Evolutionary conservation across 1,284 basidiomycete species (phyloP).

Genomic region (Anthracocystis setariae): DNA sequence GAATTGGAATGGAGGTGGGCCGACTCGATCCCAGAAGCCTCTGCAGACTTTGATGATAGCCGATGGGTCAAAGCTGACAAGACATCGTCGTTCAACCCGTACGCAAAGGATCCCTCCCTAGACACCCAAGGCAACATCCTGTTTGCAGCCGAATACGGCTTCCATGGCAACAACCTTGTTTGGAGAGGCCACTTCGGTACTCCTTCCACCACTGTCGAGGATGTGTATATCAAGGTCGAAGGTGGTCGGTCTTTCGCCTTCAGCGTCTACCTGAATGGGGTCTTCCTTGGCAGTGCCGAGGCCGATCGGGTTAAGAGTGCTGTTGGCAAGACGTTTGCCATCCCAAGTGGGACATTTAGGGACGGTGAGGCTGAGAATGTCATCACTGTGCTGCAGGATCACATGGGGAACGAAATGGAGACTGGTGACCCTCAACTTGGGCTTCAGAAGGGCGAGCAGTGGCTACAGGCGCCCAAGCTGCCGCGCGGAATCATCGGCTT

Average conservation of each 20-base stretch:
- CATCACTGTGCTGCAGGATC: constrained; percentile 80
- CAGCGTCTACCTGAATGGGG: constrained; percentile 80
- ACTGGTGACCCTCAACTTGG: constrained; percentile 45
- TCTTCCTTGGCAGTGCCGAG: constrained; percentile 75
- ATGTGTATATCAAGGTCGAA: constrained; percentile 78
- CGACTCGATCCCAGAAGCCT: constrained; percentile 78
- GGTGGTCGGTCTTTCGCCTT: constrained; percentile 81
- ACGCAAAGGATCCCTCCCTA: constrained; percentile 71
- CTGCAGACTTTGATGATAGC: constrained; percentile 67
- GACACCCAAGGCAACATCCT: constrained; percentile 73
- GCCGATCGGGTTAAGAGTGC: constrained; percentile 29
- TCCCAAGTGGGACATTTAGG: constrained; percentile 73
- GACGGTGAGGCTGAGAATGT: constrained; percentile 73
- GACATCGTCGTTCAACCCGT: constrained; percentile 77
- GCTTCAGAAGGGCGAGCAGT: constrained; percentile 10
- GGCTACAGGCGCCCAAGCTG: constrained; percentile 72
- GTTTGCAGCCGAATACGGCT: constrained; percentile 73
- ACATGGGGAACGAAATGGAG: constrained; percentile 78
- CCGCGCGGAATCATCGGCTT: constrained; percentile 76
- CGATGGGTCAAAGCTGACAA: constrained; percentile 75
- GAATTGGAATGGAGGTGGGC: constrained; percentile 75
- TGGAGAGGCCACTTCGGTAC: constrained; percentile 79
- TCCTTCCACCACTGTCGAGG: constrained; percentile 66
- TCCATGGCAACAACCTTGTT: constrained; percentile 75
- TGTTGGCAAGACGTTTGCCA: constrained; percentile 58